Conservation (phyloP, 2,329 filamentous ascomycete species). For the Aspergillus costaricaensis region DNA sequence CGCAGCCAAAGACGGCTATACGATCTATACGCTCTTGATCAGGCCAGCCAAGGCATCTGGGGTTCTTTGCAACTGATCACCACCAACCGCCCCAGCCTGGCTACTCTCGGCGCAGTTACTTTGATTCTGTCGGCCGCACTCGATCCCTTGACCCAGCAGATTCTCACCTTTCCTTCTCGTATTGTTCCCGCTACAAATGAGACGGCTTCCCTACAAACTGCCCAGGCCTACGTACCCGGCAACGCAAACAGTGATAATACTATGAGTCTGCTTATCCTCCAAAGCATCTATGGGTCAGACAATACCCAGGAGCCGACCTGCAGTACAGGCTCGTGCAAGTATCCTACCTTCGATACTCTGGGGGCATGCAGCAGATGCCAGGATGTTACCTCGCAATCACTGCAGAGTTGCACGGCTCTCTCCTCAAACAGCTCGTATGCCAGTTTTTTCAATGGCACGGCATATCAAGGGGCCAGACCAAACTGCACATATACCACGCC, state of each 20-base stretch:
- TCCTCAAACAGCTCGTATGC: neutral
- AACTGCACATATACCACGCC: constrained; percentile 13
- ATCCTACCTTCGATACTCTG: constrained; percentile 16
- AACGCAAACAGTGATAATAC: neutral
- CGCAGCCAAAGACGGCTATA: constrained; percentile 11
- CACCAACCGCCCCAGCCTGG: constrained; percentile 15
- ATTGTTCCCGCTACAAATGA: constrained; percentile 4
- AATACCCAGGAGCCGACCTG: constrained; percentile 11
- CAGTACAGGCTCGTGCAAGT: constrained; percentile 11
- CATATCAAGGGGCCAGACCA: neutral
- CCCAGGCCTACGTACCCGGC: neutral
- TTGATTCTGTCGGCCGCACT: constrained; percentile 18
- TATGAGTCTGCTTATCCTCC: neutral
- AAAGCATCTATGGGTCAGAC: neutral
- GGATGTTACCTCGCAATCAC: constrained; percentile 14
- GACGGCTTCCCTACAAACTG: constrained; percentile 12
- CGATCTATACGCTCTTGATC: constrained; percentile 19
- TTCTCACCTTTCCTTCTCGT: constrained; percentile 15
- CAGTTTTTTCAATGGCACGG: neutral
- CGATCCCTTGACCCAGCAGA: constrained; percentile 20
- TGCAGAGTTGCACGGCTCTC: constrained; percentile 11
- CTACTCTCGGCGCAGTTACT: constrained; percentile 19
- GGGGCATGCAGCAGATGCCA: constrained; percentile 22
- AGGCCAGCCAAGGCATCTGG: constrained; percentile 18
- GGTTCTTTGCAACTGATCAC: constrained; percentile 16